Evolutionary conservation across 805 yeast genomes (phyloP).

Genomic region (Millerozyma miso): DNA sequence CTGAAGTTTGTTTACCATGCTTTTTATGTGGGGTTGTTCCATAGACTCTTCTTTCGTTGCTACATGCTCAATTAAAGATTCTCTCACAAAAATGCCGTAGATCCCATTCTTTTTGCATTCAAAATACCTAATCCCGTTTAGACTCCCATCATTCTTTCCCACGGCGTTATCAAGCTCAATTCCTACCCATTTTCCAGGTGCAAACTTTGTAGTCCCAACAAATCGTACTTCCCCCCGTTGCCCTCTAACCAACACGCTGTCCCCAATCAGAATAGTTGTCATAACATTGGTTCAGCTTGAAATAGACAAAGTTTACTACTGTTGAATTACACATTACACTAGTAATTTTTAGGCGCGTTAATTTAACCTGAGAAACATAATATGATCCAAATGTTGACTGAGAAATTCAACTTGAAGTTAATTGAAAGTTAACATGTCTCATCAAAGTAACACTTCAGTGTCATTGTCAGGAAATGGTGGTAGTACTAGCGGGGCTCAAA

Average conservation of each 20-base stretch:
- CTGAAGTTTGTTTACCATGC: constrained; percentile 38
- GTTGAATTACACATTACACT: background rate
- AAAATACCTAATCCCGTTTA: constrained; percentile 43
- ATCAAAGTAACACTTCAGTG: constrained; percentile 8
- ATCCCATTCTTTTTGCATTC: constrained; percentile 24
- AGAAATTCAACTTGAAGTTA: background rate
- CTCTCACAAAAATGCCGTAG: constrained; percentile 49
- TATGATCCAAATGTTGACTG: background rate
- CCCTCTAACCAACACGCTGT: constrained; percentile 33
- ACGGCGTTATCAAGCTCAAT: constrained; percentile 35
- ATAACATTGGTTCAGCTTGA: background rate
- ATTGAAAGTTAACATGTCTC: constrained; percentile 4
- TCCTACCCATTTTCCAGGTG: constrained; percentile 55
- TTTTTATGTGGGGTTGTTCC: constrained; percentile 1
- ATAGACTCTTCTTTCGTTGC: background rate
- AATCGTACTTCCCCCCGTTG: constrained; percentile 45
- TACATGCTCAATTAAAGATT: constrained; percentile 17
- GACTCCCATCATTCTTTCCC: constrained; percentile 50
- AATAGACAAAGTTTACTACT: background rate
- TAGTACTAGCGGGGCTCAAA: constrained; percentile 5
- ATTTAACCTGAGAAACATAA: background rate
- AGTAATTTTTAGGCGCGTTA: background rate
- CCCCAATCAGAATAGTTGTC: constrained; percentile 15
- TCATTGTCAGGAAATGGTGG: constrained; percentile 7
- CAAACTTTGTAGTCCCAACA: constrained; percentile 53